phyloP scores from a whole-genome alignment of 257 asterid genomes.

The Cinchona pubescens region DNA sequence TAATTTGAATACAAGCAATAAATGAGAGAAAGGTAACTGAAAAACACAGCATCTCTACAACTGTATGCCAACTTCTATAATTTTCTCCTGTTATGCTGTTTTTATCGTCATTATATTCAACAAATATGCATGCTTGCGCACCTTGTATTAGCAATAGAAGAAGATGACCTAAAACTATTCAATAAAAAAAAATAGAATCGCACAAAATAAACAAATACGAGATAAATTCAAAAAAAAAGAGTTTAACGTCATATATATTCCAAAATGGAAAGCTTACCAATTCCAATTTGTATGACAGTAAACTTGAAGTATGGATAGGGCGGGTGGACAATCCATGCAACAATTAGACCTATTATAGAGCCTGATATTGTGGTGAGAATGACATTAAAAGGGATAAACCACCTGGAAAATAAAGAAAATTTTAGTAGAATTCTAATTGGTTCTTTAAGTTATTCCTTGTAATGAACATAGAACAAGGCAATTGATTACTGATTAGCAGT shows the following conservation, averaged over 20 bases:
- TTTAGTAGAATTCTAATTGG: conserved; percentile 17
- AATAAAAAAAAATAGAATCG: not conserved
- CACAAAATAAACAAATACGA: not conserved
- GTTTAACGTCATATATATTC: not conserved
- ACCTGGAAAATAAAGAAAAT: conserved; percentile 51
- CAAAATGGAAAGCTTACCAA: conserved; percentile 45
- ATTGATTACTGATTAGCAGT: not conserved
- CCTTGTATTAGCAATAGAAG: not conserved
- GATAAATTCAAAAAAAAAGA: not conserved
- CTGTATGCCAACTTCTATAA: not conserved
- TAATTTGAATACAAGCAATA: not conserved
- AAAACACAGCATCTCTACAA: not conserved
- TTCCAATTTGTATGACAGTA: conserved; percentile 84
- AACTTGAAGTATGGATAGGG: conserved; percentile 93
- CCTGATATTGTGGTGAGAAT: conserved; percentile 77
- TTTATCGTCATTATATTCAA: not conserved
- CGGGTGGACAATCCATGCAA: conserved; percentile 65
- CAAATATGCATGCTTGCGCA: not conserved
- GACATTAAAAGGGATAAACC: conserved; percentile 96
- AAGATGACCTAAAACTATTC: not conserved
- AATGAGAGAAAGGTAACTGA: not conserved
- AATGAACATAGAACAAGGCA: not conserved
- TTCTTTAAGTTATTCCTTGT: not conserved
- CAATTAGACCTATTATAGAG: conserved; percentile 76
- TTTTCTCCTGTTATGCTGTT: not conserved